A percentile compares a stretch with the other conserved stretches of the same genome.
Evolutionary conservation across 352 stramenopile species (phyloP).

Genomic region (Globisporangium iwayamae): DNA sequence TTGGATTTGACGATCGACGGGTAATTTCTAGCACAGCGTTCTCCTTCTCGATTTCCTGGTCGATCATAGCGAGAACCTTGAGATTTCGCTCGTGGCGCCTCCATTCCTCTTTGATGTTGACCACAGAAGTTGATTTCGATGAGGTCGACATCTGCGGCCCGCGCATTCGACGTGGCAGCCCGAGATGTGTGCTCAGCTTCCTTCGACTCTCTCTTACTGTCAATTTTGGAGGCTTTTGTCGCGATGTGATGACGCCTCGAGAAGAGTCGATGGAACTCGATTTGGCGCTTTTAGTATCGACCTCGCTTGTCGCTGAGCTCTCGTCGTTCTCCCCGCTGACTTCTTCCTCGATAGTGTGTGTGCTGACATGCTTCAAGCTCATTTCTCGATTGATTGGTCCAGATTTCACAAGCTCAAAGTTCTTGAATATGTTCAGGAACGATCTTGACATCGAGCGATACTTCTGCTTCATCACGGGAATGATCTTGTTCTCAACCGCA

Average conservation of each 20-base stretch:
- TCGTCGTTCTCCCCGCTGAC: background rate
- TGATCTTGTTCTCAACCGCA: conserved; percentile 22
- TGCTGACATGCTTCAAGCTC: background rate
- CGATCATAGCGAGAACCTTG: background rate
- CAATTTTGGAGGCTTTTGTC: background rate
- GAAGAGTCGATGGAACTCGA: background rate
- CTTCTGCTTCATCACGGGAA: conserved; percentile 21
- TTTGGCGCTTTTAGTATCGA: background rate
- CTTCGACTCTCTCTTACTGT: background rate
- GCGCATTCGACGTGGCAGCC: background rate
- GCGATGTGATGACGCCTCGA: background rate
- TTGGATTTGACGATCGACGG: background rate
- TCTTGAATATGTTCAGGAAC: conserved; percentile 29
- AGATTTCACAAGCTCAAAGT: conserved; percentile 21
- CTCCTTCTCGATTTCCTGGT: conserved; percentile 1
- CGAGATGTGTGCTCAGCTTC: conserved; percentile 11
- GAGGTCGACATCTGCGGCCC: conserved; percentile 2
- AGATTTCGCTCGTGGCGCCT: conserved; percentile 14
- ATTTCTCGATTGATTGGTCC: background rate
- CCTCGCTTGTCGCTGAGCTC: background rate
- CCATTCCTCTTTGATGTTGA: conserved; percentile 9
- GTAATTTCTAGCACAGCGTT: conserved; percentile 1
- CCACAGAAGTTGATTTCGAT: background rate
- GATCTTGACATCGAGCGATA: conserved; percentile 13
- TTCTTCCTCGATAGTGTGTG: background rate